Percentiles rank a stretch among this genome's conserved stretches.
phyloP scores from a whole-genome alignment of 345 rosid species.

The Melastoma malabathricum region DNA sequence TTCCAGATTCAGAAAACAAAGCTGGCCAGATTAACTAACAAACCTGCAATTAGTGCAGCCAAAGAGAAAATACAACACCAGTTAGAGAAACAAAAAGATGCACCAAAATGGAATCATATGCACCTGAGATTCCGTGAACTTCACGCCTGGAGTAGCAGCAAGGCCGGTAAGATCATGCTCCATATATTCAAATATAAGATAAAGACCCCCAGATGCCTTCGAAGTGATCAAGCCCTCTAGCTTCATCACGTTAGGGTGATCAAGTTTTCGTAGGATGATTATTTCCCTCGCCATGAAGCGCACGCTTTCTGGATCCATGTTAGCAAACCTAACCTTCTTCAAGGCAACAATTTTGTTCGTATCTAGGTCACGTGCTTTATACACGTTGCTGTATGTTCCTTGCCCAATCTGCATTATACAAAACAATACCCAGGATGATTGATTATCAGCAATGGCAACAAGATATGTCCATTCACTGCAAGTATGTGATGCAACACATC shows the following conservation, averaged over 20 bases:
- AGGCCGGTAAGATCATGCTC: conserved; percentile 57
- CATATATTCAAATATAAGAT: conserved; percentile 49
- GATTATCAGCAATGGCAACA: background rate
- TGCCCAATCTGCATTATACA: conserved; percentile 41
- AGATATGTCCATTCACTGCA: too few species aligned
- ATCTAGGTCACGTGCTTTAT: conserved; percentile 46
- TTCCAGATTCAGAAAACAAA: too few species aligned
- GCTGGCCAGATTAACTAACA: too few species aligned
- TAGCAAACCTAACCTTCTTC: conserved; percentile 52
- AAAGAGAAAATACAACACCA: too few species aligned
- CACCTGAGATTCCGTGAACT: conserved; percentile 46
- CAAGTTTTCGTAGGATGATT: conserved; percentile 34
- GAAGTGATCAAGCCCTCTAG: conserved; percentile 48
- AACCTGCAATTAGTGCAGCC: too few species aligned
- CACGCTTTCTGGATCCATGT: conserved; percentile 57
- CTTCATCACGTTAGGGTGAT: conserved; percentile 54
- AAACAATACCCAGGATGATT: background rate
- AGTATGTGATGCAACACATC: too few species aligned
- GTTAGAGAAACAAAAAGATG: background rate
- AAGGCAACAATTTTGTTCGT: conserved; percentile 40
- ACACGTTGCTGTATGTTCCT: conserved; percentile 56
- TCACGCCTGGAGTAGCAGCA: conserved; percentile 25
- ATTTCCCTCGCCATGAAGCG: conserved; percentile 64
- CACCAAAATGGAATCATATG: background rate
- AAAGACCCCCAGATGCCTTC: conserved; percentile 36